Percentiles rank a stretch among this genome's conserved stretches.
Conservation (phyloP, 1,284 basidiomycete genomes). For the Ganoderma sinense region DNA sequence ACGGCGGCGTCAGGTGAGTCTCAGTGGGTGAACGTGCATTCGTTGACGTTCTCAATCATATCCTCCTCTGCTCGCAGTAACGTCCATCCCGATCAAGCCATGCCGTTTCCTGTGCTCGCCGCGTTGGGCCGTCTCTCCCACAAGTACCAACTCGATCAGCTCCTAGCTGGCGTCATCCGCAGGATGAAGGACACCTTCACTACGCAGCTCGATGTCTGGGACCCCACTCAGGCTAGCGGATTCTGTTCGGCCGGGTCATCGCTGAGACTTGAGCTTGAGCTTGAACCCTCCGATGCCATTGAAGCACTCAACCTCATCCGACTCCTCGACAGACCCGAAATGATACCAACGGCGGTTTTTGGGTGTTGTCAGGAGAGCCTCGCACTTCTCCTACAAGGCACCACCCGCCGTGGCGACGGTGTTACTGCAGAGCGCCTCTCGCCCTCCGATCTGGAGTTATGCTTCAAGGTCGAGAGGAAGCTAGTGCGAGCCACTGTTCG, state of each 20-base stretch:
- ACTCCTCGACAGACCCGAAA: conserved; percentile 4
- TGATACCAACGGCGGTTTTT: not conserved
- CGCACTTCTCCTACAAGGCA: not conserved
- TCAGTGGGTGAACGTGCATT: not conserved
- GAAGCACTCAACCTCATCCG: conserved; percentile 15
- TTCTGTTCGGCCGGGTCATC: not conserved
- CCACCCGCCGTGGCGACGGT: not conserved
- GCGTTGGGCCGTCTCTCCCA: conserved; percentile 3
- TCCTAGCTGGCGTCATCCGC: not conserved
- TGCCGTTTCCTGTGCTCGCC: not conserved
- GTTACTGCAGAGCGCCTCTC: not conserved
- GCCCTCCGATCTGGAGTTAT: not conserved
- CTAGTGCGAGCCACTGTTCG: not conserved
- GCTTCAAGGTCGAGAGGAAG: not conserved
- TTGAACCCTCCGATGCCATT: not conserved
- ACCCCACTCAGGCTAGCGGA: not conserved
- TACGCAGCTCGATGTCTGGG: not conserved
- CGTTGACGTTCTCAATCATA: not conserved
- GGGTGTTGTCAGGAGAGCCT: not conserved
- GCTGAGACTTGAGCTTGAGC: not conserved
- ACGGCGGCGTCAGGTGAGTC: not conserved
- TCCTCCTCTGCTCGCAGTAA: not conserved
- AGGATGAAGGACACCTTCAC: conserved; percentile 3
- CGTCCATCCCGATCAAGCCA: not conserved
- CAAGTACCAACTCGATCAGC: conserved; percentile 12